These are phyloP conservation scores for Aureobasidium sp. DNA, from an alignment of 2,329 filamentous ascomycete genomes.

Conservation along the genomic window DNA sequence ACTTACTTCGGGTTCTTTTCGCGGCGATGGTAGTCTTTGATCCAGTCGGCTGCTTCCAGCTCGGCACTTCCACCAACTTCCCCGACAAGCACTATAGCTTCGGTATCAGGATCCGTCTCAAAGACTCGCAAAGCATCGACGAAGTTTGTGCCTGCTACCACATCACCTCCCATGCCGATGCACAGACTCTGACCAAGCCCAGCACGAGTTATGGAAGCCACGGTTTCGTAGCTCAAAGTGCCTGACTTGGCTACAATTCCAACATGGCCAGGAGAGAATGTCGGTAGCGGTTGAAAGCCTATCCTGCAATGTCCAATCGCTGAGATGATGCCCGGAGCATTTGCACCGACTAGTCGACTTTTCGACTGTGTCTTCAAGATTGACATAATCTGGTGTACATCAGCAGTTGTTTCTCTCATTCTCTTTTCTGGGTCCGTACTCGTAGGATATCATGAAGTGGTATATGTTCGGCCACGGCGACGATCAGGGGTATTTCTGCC, in stretches of 20 bases:
- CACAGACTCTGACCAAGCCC: conserved; percentile 70
- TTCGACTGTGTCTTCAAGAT: conserved; percentile 63
- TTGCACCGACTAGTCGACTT: conserved; percentile 69
- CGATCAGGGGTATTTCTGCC: conserved; percentile 68
- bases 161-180: conserved; percentile 70
- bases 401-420: neutral
- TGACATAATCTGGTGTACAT: conserved; percentile 49
- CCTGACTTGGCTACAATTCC: conserved; percentile 76
- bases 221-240: conserved; percentile 72
- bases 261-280: conserved; percentile 59
- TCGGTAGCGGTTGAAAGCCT: conserved; percentile 69
- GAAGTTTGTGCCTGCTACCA: conserved; percentile 65
- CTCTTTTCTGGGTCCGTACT: conserved; percentile 31
- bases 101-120: conserved; percentile 57
- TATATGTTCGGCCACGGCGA: conserved; percentile 73
- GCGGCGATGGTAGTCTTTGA: conserved; percentile 54
- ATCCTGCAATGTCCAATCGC: conserved; percentile 61
- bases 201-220: conserved; percentile 63
- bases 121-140: conserved; percentile 62
- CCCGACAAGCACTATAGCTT: conserved; percentile 64
- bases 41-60: conserved; percentile 65
- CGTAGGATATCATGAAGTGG: conserved; percentile 70
- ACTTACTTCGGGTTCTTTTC: conserved; percentile 55
- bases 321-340: conserved; percentile 72
- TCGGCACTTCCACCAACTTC: conserved; percentile 65